A percentile compares a stretch with the other conserved stretches of the same genome.
Evolutionary conservation across 73 alveolate species (phyloP).

Genomic region (Tetrahymena thermophila): DNA sequence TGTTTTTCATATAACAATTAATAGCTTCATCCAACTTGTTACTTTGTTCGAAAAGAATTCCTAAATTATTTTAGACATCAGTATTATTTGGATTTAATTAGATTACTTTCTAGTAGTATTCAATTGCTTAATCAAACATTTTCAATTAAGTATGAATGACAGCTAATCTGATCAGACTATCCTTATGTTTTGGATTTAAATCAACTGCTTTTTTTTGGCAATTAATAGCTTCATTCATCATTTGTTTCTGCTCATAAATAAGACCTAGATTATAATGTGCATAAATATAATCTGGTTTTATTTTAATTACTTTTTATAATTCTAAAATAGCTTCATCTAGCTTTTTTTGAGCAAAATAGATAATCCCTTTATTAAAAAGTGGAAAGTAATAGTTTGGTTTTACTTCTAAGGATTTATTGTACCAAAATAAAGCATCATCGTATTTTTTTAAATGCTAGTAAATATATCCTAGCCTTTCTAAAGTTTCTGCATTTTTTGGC

Average conservation of each 20-base stretch:
- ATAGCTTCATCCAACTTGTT: background rate
- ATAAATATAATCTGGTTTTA: background rate
- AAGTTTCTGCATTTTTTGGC: background rate
- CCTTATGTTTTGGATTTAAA: background rate
- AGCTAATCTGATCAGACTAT: background rate
- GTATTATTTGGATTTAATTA: background rate
- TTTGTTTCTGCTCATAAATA: background rate
- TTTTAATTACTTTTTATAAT: background rate
- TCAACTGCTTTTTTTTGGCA: background rate
- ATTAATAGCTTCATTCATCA: background rate
- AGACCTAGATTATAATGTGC: background rate
- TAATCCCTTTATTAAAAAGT: background rate
- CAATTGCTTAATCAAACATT: background rate
- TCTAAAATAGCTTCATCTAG: background rate
- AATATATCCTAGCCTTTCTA: background rate
- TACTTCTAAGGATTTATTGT: background rate
- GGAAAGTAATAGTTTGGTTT: background rate
- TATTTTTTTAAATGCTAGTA: too few species aligned
- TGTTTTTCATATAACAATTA: background rate
- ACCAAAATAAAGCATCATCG: background rate
- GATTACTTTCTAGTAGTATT: background rate
- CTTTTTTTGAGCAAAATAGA: too few species aligned
- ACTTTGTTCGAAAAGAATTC: background rate
- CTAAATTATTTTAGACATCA: background rate
- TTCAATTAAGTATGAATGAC: too few species aligned